Evolutionary conservation across 192 early-diverging fungal species (phyloP), one percentile per base, ranked within the genome.

Genomic region (Gonapodya sp.): DNA sequence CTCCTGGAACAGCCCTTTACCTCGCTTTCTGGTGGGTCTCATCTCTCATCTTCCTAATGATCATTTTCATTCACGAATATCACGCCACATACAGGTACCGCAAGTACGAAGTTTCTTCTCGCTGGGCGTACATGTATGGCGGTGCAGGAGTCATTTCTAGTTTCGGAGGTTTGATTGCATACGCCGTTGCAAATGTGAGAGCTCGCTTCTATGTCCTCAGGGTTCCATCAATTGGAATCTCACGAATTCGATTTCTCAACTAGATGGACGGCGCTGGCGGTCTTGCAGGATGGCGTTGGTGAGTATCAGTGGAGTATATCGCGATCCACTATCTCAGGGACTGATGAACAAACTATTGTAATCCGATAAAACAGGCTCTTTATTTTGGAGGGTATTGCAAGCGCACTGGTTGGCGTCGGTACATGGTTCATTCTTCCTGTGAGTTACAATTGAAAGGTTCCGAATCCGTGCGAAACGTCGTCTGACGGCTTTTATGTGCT

Each of bases 161-260:
- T 14, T 89, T 93, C 81, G 91, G 91, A 18, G 92, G 91, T 36
- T 85, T 93, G 0, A 80, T 92, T 73, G 91, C 91, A 72, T 18
- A 18, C 83, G 88, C 87, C 80, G 90, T 93, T 73, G 82, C 85
- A 35, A 82, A 86, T 79, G n/a, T n/a, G n/a, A n/a, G n/a, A n/a
- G n/a, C n/a, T n/a, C n/a, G n/a, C n/a, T n/a, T n/a, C n/a, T n/a
- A n/a, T n/a, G n/a, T n/a, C n/a, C n/a, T n/a, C n/a, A n/a, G n/a
- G n/a, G n/a, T n/a, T n/a, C n/a, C n/a, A n/a, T n/a, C n/a, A n/a
- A n/a, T n/a, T n/a, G n/a, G n/a, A n/a, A n/a, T n/a, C n/a, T n/a
- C n/a, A n/a, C n/a, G n/a, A n/a, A n/a, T n/a, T n/a, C n/a, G n/a
- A n/a, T n/a, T n/a, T n/a, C n/a, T n/a, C n/a, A n/a, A n/a, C n/a